A percentile compares a stretch with the other conserved stretches of the same genome.
These are phyloP conservation scores for Pouteria glomerata DNA, from an alignment of 148 eudicot species.

Conservation along the genomic window DNA sequence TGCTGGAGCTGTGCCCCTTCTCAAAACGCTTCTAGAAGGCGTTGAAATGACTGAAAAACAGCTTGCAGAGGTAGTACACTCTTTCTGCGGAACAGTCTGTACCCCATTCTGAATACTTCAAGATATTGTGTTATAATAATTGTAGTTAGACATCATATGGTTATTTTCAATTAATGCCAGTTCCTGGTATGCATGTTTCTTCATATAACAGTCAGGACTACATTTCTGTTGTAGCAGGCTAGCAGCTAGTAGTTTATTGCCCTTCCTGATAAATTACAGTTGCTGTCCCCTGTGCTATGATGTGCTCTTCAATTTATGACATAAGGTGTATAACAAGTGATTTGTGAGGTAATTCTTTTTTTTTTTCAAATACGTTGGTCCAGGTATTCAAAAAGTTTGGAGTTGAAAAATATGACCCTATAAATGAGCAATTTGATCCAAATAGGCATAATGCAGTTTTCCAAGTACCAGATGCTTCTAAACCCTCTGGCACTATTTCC, in stretches of 20 bases:
- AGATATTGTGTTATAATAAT: not conserved
- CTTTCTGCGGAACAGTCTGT: not conserved
- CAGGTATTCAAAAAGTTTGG: conserved; percentile 87
- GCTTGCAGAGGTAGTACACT: conserved; percentile 59
- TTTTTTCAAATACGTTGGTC: conserved; percentile 4
- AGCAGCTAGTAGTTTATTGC: not conserved
- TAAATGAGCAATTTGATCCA: conserved; percentile 87
- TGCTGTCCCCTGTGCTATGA: not conserved
- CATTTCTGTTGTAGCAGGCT: not conserved
- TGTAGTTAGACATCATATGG: not conserved
- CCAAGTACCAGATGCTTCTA: conserved; percentile 87
- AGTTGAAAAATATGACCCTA: conserved; percentile 74
- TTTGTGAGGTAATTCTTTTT: not conserved
- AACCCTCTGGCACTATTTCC: conserved; percentile 74
- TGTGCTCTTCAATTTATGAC: not conserved
- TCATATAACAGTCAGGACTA: not conserved
- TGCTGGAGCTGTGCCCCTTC: conserved; percentile 72
- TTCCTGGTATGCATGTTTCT: not conserved
- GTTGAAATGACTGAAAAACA: conserved; percentile 99
- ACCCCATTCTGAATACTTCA: not conserved
- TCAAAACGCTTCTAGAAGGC: conserved; percentile 87
- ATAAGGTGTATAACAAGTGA: too few relatives aligned
- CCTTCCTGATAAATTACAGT: not conserved
- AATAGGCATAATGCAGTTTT: conserved; percentile 87
- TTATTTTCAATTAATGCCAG: not conserved